Evolutionary conservation across 1,139 yeast species (phyloP).

Genomic region (Lizanozyma gosingica): DNA sequence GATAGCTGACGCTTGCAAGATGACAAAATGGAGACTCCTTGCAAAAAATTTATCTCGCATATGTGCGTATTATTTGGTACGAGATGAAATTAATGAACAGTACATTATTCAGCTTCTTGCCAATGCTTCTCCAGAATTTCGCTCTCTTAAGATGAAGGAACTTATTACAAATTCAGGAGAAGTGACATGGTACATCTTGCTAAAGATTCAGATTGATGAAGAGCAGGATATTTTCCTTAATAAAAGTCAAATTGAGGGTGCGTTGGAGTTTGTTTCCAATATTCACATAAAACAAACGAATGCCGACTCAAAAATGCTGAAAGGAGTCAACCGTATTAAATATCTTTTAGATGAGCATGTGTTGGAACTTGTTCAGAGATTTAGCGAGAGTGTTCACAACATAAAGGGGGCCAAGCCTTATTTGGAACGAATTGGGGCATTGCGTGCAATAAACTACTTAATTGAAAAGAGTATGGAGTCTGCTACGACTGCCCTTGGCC

Average conservation of each 20-base stretch:
- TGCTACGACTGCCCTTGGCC: constrained; percentile 76
- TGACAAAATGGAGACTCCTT: constrained; percentile 26
- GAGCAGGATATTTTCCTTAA: constrained; percentile 19
- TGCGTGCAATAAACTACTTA: constrained; percentile 65
- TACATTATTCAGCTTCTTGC: constrained; percentile 47
- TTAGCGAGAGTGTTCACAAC: constrained; percentile 74
- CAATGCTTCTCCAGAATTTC: constrained; percentile 42
- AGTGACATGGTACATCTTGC: constrained; percentile 31
- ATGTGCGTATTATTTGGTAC: constrained; percentile 31
- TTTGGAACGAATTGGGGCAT: constrained; percentile 62
- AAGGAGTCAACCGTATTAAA: constrained; percentile 14
- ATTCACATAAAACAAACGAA: constrained; percentile 13
- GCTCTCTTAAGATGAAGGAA: constrained; percentile 26
- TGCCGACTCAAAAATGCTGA: constrained; percentile 5
- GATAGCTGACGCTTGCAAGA: constrained; percentile 30
- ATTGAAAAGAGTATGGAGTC: constrained; percentile 53
- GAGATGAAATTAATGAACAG: constrained; percentile 34
- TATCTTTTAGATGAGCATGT: constrained; percentile 46
- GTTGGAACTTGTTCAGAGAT: constrained; percentile 69
- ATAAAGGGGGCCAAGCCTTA: constrained; percentile 63
- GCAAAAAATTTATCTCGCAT: constrained; percentile 30
- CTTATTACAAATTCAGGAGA: constrained; percentile 38
- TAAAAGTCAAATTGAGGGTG: constrained; percentile 24
- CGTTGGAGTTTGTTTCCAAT: constrained; percentile 32
- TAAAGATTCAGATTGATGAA: constrained; percentile 28